Percentiles rank a stretch among this genome's conserved stretches.
Conservation (phyloP, 345 rosid species). For the Eucalyptus melliodora region DNA sequence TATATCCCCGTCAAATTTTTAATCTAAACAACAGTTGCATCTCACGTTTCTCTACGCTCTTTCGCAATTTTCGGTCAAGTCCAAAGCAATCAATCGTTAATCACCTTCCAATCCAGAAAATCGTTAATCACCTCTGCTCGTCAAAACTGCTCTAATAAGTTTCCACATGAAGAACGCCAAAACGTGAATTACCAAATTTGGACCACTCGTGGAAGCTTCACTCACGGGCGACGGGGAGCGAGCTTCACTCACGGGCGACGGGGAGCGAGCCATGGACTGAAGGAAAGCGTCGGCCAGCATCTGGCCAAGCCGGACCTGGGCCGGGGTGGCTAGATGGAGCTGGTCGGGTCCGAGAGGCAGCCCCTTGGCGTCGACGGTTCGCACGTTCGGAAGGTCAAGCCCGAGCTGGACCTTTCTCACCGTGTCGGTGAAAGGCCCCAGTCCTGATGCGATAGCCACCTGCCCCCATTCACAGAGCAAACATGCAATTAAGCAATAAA, state of each 20-base stretch:
- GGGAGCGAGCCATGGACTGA: neutral
- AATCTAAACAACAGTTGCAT: neutral
- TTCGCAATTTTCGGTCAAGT: neutral
- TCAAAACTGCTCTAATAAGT: neutral
- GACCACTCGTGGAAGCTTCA: neutral
- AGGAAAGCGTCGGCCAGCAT: constrained; percentile 50
- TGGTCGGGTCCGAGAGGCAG: constrained; percentile 50
- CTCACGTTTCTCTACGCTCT: neutral
- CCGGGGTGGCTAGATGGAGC: constrained; percentile 60
- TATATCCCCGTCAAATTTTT: neutral
- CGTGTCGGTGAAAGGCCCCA: neutral
- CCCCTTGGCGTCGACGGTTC: constrained; percentile 65
- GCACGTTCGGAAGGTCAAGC: constrained; percentile 32
- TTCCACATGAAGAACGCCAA: neutral
- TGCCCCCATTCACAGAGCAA: neutral
- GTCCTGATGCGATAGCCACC: neutral
- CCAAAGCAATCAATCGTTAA: neutral
- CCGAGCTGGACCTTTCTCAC: constrained; percentile 56
- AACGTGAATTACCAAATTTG: neutral
- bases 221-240: no score
- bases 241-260: neutral
- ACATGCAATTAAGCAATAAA: neutral
- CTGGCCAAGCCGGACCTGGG: constrained; percentile 60
- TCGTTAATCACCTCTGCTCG: neutral
- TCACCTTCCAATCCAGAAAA: neutral